Base-by-base conservation (phyloP, 768 basidiomycete genomes). In the Termitomyces heimii region DNA sequence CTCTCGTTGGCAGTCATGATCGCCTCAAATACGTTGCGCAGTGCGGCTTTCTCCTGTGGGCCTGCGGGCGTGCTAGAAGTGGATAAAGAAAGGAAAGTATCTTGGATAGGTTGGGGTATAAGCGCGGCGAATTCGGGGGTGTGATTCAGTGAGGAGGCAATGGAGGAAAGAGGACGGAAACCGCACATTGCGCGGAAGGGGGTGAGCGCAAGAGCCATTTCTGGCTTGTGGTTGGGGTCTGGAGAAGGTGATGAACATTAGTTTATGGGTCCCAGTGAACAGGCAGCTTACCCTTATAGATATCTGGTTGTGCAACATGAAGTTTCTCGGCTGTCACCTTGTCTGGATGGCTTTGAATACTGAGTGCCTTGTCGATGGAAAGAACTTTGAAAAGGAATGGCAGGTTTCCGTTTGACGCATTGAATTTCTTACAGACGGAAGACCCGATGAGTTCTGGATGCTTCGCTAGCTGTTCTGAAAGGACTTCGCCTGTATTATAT, bases 151-250 rank as follows among this genome's bases (percentile, higher is more conserved):
- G 83, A 81, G 18, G 74, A 69, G 18, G 86, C 84, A 68, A 99
- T 91, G 48, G 80, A 72, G 1, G 76, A 66, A 1, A 94, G 82
- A 5, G 96, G 96, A 18, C 88, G 82, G 75, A 98, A 99, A 43
- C 96, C 96, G 68, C 95, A 96, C 66, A 98, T 77, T 1, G 91
- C 97, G 39, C 77, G 77, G 77, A 98, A 98, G 14, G 86, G 83
- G 0, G 95, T 95, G 58, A 99, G 72, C 0, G 97, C 97, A 37
- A 99, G 80, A n/a, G 95, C 94, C 92, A 99, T 96, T 70, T 99
- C 97, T 2, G 97, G 97, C 72, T 99, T 99, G 66, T 99, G 97
- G 68, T 98, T 98, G 5, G 85, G 82, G 70, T 99, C 97, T 92
- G 60, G 39, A 20, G 28, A 29, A 14, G 32, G 46, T 14, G 7